Evolutionary conservation across 352 stramenopile genomes (phyloP).

Genomic region (Pythium rishiriense): DNA sequence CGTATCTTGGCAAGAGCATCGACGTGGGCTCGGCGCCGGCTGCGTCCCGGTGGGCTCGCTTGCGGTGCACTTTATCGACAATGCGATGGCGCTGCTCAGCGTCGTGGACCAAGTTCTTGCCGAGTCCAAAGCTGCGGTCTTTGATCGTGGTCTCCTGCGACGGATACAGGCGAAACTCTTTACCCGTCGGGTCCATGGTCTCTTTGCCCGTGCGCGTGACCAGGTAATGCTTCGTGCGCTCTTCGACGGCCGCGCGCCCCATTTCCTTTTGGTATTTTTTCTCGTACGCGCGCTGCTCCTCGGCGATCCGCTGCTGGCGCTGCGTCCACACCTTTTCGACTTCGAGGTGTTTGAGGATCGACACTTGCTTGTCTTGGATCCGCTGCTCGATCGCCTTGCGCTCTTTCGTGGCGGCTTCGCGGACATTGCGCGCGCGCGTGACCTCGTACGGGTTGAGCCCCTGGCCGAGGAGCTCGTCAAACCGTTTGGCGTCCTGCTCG

Average conservation of each 20-base stretch:
- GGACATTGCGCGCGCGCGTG: slow-evolving; percentile 45
- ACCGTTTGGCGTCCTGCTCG: slow-evolving; percentile 36
- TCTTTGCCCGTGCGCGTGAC: slow-evolving; percentile 56
- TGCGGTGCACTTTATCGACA: slow-evolving; percentile 25
- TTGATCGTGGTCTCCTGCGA: slow-evolving; percentile 75
- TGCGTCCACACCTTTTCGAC: slow-evolving; percentile 43
- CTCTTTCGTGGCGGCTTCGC: slow-evolving; percentile 36
- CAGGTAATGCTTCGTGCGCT: slow-evolving; percentile 56
- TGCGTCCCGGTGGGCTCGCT: slow-evolving; percentile 14
- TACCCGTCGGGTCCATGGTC: slow-evolving; percentile 60
- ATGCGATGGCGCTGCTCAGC: slow-evolving; percentile 22
- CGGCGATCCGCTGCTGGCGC: slow-evolving; percentile 41
- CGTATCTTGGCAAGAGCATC: slow-evolving; percentile 21
- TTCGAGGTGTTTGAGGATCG: slow-evolving; percentile 55
- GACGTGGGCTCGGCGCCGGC: slow-evolving; percentile 2
- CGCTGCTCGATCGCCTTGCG: slow-evolving; percentile 41
- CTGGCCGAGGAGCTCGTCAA: slow-evolving; percentile 58
- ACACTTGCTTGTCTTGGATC: slow-evolving; percentile 54
- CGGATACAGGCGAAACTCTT: slow-evolving; percentile 59
- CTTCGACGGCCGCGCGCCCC: slow-evolving; percentile 49
- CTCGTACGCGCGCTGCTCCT: slow-evolving; percentile 49
- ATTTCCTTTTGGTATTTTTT: slow-evolving; percentile 77
- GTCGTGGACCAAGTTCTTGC: slow-evolving; percentile 46
- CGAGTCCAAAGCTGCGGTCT: slow-evolving; percentile 71
- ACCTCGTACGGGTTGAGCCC: slow-evolving; percentile 83